A percentile compares a stretch with the other conserved stretches of the same genome.
Conservation (phyloP, 352 stramenopile genomes). For the Phytophthora rubi region DNA sequence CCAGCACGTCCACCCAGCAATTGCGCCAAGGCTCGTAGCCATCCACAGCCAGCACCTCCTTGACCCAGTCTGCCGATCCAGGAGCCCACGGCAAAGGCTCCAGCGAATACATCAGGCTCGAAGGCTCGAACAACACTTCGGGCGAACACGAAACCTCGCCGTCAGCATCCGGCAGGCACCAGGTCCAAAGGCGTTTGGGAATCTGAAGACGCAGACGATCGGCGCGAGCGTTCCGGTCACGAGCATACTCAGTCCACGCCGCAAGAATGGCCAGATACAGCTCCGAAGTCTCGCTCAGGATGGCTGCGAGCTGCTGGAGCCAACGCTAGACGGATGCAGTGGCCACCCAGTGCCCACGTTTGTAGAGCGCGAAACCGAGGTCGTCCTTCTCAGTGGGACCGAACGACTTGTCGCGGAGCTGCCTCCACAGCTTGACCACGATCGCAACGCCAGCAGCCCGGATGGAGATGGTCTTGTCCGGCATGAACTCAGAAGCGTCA, state of each 20-base stretch:
- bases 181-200: background rate
- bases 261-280: background rate
- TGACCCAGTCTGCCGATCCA: background rate
- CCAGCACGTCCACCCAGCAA: background rate
- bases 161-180: background rate
- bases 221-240: background rate
- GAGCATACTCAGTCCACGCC: background rate
- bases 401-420: background rate
- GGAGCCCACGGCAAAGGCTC: background rate
- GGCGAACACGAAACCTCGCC: background rate
- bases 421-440: conserved; percentile 1
- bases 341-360: background rate
- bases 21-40: background rate
- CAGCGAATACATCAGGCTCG: background rate
- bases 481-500: background rate
- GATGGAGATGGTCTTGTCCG: background rate
- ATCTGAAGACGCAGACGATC: conserved; percentile 1
- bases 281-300: background rate
- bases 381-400: background rate
- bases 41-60: background rate
- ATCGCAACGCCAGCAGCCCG: background rate
- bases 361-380: background rate
- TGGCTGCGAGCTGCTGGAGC: background rate
- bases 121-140: background rate
- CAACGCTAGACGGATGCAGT: background rate